These are phyloP conservation scores for Ilex asprella DNA, from an alignment of 257 asterid genomes.

Conservation along the genomic window DNA sequence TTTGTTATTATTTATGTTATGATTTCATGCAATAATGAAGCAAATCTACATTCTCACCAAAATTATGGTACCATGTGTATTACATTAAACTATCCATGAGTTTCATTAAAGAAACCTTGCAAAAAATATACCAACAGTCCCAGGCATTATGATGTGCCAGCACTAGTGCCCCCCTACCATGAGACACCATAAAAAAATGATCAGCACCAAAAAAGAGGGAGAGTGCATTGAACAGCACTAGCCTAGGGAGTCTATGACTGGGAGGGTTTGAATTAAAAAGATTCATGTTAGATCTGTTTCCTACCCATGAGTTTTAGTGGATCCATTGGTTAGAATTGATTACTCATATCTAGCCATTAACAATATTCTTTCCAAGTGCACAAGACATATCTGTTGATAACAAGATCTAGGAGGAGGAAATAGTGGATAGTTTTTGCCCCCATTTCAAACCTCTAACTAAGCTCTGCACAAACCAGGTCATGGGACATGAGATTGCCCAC, in stretches of 20 bases:
- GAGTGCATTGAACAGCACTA: slow-evolving; percentile 8
- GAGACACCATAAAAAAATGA: slow-evolving; percentile 31
- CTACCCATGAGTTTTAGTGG: no score
- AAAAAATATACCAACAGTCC: slow-evolving; percentile 14
- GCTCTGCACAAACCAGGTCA: no score
- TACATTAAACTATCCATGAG: slow-evolving; percentile 11
- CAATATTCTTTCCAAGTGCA: no score
- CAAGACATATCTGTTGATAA: no score
- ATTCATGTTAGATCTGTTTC: slow-evolving; percentile 2
- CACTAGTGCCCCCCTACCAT: slow-evolving; percentile 30
- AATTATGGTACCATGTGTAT: slow-evolving; percentile 36
- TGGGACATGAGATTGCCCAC: no score
- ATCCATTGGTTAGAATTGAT: no score
- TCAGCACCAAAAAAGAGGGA: background rate
- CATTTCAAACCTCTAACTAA: no score
- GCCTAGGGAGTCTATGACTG: slow-evolving; percentile 7
- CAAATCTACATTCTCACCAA: slow-evolving; percentile 34
- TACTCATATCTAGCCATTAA: no score
- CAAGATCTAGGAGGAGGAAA: no score
- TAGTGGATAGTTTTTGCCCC: no score
- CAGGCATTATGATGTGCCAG: slow-evolving; percentile 32
- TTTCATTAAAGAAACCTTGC: background rate
- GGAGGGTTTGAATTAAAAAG: background rate
- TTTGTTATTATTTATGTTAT: slow-evolving; percentile 10
- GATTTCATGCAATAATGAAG: slow-evolving; percentile 21